Evolutionary conservation across 768 basidiomycete genomes (phyloP).

Genomic region (Trametes meyenii): DNA sequence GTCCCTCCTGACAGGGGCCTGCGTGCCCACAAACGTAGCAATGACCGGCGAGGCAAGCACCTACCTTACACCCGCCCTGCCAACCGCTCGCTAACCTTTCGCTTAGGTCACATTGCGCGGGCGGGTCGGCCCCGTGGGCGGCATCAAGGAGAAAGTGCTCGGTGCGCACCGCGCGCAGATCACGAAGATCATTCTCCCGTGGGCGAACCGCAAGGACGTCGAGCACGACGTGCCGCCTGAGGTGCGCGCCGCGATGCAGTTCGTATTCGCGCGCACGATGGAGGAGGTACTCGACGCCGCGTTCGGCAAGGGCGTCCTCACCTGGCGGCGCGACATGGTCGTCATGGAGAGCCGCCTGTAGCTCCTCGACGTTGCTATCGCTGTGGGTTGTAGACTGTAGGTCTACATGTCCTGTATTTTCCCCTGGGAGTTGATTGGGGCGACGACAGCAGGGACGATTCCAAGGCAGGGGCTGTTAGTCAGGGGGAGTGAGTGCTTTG

Average conservation of each 20-base stretch:
- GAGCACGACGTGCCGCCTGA: constrained; percentile 81
- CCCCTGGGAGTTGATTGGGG: too few species aligned
- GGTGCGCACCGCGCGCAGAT: constrained; percentile 89
- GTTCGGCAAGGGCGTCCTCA: constrained; percentile 70
- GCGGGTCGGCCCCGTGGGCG: constrained; percentile 81
- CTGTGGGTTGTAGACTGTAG: background rate
- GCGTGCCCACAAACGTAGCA: constrained; percentile 71
- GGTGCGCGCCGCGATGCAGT: constrained; percentile 73
- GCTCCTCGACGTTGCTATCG: too few species aligned
- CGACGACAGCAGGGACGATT: too few species aligned
- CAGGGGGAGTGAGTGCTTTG: too few species aligned
- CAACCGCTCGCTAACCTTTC: background rate
- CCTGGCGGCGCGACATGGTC: constrained; percentile 59
- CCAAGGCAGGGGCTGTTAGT: too few species aligned
- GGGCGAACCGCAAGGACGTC: constrained; percentile 85
- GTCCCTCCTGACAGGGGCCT: constrained; percentile 77
- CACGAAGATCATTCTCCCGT: constrained; percentile 81
- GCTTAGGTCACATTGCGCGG: constrained; percentile 78
- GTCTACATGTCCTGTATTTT: too few species aligned
- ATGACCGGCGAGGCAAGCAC: constrained; percentile 84
- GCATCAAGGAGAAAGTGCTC: constrained; percentile 90
- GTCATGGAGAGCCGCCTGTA: constrained; percentile 59
- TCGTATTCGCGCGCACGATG: constrained; percentile 80
- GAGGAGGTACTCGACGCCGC: constrained; percentile 82
- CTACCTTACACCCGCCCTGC: background rate